phyloP scores from a whole-genome alignment of 495 filamentous ascomycete genomes.

The Daldinia loculata region DNA sequence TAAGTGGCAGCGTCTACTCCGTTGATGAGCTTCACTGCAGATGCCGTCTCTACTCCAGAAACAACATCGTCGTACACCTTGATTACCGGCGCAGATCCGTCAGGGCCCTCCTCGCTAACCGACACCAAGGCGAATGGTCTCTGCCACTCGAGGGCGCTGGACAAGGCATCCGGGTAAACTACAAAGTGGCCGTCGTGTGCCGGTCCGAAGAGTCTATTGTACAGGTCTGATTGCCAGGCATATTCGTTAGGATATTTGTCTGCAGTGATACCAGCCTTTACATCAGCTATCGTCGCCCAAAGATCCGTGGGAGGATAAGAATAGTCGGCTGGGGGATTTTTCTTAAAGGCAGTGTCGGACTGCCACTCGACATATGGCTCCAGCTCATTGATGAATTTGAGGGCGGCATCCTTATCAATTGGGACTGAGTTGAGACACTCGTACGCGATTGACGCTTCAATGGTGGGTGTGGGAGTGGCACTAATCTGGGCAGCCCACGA shows the following conservation, averaged over 20 bases:
- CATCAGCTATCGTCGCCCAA: constrained; percentile 49
- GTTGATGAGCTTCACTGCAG: constrained; percentile 51
- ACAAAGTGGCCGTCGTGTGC: constrained; percentile 59
- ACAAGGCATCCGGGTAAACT: constrained; percentile 53
- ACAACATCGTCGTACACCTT: constrained; percentile 50
- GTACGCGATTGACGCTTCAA: constrained; percentile 53
- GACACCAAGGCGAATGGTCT: constrained; percentile 49
- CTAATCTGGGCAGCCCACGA: constrained; percentile 50
- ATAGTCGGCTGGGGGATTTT: constrained; percentile 54
- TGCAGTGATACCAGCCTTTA: constrained; percentile 47
- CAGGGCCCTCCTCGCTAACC: constrained; percentile 50
- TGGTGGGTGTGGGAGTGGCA: constrained; percentile 44
- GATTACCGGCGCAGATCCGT: constrained; percentile 48
- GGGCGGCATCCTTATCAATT: constrained; percentile 50
- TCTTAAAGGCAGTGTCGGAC: constrained; percentile 51
- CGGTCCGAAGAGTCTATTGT: constrained; percentile 46
- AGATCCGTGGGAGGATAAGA: constrained; percentile 57
- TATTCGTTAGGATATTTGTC: constrained; percentile 57
- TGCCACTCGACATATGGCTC: constrained; percentile 58
- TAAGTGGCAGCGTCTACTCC: constrained; percentile 48
- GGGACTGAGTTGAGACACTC: constrained; percentile 59
- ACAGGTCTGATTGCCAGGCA: constrained; percentile 51
- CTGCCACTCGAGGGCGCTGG: constrained; percentile 49
- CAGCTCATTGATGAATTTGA: constrained; percentile 53
- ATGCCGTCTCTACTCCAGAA: constrained; percentile 35